Evolutionary conservation across 2,329 filamentous ascomycete genomes (phyloP), one percentile per base, ranked within the genome.

Genomic region (Clonostachys rosea): DNA sequence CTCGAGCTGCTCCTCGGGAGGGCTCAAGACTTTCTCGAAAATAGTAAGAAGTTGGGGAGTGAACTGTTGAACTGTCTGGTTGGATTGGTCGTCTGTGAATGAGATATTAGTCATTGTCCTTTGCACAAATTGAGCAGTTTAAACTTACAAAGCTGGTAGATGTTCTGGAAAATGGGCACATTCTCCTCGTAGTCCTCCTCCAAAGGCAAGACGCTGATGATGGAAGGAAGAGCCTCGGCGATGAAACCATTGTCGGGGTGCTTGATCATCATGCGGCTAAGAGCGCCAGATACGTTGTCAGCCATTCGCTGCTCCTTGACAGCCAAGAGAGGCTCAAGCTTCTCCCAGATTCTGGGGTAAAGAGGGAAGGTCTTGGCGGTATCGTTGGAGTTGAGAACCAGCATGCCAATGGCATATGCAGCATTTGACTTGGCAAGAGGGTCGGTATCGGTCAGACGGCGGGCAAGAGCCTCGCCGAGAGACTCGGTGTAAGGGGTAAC

Each of bases 111-210:
- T 54, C 49, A 37, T 30, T 44, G 14, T 24, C 34, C 11, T 24
- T 11, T 12, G 20, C 12, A 30, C 16, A n/a, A 30, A 18, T 43
- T n/a, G 12, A 35, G 30, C 4, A 24, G 24, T 24, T 34, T 12
- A 20, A 34, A 79, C 83, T 74, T 75, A 87, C 83, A 96, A 54
- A 97, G 79, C 67, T 87, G 84, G 67, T 89, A 86, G 59, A 99
- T 86, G 81, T 91, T 95, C 65, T 87, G 81, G 71, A 87, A 99
- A 50, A 97, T 84, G 9, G 94, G 91, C 59, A 89, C 89, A 70
- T 99, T 97, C 80, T 97, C 94, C 69, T 96, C 91, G 59, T 82
- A 97, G 66, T 97, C 94, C 63, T 96, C 91, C 67, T 88, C 89
- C 52, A 97, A 76, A 10, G 94, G 94, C 36, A 97, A 79, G 30